phyloP scores from a whole-genome alignment of 2,329 filamentous ascomycete genomes.

The Xylariaceae sp. region DNA sequence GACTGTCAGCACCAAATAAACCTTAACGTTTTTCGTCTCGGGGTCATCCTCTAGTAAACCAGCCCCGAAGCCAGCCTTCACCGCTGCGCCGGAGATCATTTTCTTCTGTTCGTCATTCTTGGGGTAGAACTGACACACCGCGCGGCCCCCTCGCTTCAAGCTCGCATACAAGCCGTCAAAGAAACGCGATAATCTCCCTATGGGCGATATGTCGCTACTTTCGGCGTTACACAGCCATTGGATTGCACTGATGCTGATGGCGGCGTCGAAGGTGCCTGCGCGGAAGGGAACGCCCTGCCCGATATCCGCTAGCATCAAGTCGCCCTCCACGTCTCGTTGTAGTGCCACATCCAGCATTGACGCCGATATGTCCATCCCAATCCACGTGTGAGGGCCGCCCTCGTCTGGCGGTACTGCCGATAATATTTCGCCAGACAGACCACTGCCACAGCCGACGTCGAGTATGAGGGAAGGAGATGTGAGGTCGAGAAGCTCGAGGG shows the following conservation, averaged over 20 bases:
- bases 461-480: constrained; percentile 83
- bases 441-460: constrained; percentile 95
- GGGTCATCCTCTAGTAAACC: constrained; percentile 94
- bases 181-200: constrained; percentile 80
- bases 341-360: constrained; percentile 98
- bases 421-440: constrained; percentile 92
- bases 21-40: constrained; percentile 93
- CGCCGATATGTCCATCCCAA: constrained; percentile 94
- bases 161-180: constrained; percentile 92
- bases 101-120: constrained; percentile 90
- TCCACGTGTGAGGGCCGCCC: constrained; percentile 88
- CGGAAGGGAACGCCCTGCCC: constrained; percentile 95
- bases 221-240: constrained; percentile 99
- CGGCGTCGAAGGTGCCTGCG: constrained; percentile 90
- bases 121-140: constrained; percentile 97
- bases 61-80: constrained; percentile 93
- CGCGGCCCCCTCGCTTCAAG: constrained; percentile 81
- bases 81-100: constrained; percentile 90
- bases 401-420: constrained; percentile 71
- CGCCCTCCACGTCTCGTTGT: constrained; percentile 89
- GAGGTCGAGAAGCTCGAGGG: constrained; percentile 88
- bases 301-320: constrained; percentile 92
- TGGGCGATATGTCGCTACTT: constrained; percentile 79
- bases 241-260: constrained; percentile 93
- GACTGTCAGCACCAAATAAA: constrained; percentile 94